Evolutionary conservation across 495 filamentous ascomycete genomes (phyloP).

Genomic region (Melanomma pulvis-pyrius): DNA sequence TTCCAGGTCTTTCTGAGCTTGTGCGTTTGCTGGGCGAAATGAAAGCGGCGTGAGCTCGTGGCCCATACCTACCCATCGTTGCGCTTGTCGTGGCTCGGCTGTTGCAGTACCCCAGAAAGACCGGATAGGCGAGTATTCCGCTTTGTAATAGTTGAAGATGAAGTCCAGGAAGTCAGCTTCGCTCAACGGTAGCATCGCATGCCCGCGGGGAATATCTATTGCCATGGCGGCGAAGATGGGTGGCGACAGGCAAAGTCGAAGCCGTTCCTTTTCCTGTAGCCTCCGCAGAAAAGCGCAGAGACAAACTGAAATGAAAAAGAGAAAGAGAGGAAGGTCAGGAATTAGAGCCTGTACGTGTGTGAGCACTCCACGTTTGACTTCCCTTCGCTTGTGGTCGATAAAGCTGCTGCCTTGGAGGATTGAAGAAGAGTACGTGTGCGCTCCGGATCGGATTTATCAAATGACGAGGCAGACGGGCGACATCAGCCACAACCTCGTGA

Average conservation of each 20-base stretch:
- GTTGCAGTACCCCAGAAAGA: conserved; percentile 33
- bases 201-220: conserved; percentile 34
- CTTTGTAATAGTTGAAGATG: conserved; percentile 37
- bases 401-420: conserved; percentile 29
- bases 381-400: not conserved
- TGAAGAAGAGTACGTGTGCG: conserved; percentile 13
- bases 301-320: not conserved
- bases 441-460: conserved; percentile 10
- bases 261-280: not conserved
- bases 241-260: not conserved
- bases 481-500: conserved; percentile 17
- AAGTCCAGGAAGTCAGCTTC: conserved; percentile 33
- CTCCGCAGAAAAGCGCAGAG: not conserved
- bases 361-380: not conserved
- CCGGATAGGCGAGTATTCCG: conserved; percentile 37
- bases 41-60: conserved; percentile 28
- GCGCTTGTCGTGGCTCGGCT: conserved; percentile 25
- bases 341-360: not conserved
- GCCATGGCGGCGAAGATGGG: conserved; percentile 4
- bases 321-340: not conserved
- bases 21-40: conserved; percentile 35
- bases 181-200: conserved; percentile 33
- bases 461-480: conserved; percentile 12
- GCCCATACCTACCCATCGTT: conserved; percentile 32
- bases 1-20: conserved; percentile 38